A percentile compares a stretch with the other conserved stretches of the same genome.
Conservation (phyloP, 306 rosid genomes). For the Citrullus colocynthis region DNA sequence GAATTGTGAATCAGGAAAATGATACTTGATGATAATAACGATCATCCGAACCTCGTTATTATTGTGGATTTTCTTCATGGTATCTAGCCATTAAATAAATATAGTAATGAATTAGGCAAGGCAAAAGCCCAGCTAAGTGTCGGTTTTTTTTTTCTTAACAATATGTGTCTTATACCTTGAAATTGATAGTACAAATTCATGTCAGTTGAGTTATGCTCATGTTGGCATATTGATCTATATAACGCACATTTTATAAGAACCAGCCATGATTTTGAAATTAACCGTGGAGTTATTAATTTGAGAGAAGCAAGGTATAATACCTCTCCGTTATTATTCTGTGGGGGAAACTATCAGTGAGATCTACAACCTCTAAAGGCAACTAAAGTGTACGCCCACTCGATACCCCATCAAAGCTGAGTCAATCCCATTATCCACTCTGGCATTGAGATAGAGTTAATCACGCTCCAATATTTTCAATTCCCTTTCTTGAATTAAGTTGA, state of each 20-base stretch:
- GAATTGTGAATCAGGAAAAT: neutral
- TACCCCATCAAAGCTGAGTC: slow-evolving; percentile 64
- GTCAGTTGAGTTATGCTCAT: too few species aligned
- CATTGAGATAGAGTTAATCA: neutral
- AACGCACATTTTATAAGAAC: neutral
- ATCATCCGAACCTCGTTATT: neutral
- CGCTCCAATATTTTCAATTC: neutral
- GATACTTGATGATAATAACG: neutral
- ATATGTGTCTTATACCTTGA: too few species aligned
- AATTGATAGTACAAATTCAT: too few species aligned
- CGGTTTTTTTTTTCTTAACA: too few species aligned
- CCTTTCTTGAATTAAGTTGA: neutral
- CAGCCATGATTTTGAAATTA: neutral
- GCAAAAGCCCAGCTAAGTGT: neutral
- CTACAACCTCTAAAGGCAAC: slow-evolving; percentile 74
- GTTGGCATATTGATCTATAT: too few species aligned
- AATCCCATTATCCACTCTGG: slow-evolving; percentile 66
- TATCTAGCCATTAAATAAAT: neutral
- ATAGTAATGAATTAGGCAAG: neutral
- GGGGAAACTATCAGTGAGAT: slow-evolving; percentile 49
- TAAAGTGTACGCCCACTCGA: slow-evolving; percentile 63
- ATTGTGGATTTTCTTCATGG: neutral
- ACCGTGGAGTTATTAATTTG: neutral
- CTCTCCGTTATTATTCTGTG: slow-evolving; percentile 21
- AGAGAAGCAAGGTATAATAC: neutral